These are phyloP conservation scores for Torulaspora maleeae DNA, from an alignment of 805 yeast species.

Conservation along the genomic window DNA sequence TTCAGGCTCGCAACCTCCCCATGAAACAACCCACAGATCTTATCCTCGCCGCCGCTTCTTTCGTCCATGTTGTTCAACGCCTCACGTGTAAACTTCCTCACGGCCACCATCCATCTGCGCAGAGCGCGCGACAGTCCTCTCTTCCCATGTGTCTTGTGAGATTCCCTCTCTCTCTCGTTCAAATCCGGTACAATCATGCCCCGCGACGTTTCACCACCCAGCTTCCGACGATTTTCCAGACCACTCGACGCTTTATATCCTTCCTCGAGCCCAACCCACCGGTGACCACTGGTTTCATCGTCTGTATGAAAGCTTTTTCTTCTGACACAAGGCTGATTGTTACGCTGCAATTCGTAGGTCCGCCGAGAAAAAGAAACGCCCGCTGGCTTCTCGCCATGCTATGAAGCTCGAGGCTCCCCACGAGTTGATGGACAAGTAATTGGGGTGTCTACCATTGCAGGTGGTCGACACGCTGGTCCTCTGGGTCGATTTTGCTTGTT, in stretches of 20 bases:
- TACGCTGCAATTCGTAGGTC: neutral
- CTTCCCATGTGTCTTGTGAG: neutral
- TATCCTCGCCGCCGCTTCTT: conserved; percentile 11
- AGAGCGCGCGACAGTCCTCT: conserved; percentile 14
- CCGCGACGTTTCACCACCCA: neutral
- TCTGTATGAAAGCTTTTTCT: neutral
- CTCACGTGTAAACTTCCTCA: conserved; percentile 23
- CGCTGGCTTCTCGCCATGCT: neutral
- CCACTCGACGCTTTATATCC: neutral
- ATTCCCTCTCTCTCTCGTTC: neutral
- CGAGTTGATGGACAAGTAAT: neutral
- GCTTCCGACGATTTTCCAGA: neutral
- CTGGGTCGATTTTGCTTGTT: conserved; percentile 17
- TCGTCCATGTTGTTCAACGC: conserved; percentile 23
- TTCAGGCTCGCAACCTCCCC: conserved; percentile 1
- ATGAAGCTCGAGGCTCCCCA: neutral
- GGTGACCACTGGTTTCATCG: neutral
- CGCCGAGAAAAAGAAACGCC: conserved; percentile 4
- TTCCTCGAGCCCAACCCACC: neutral
- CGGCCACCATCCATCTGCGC: conserved; percentile 22
- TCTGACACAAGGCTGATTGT: conserved; percentile 3
- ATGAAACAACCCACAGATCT: conserved; percentile 22
- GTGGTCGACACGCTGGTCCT: conserved; percentile 4
- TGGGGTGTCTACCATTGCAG: conserved; percentile 2
- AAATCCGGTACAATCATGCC: neutral